Evolutionary conservation across 768 basidiomycete species (phyloP), one percentile per base, ranked within the genome.

Genomic region (Kwoniella botswanensis): DNA sequence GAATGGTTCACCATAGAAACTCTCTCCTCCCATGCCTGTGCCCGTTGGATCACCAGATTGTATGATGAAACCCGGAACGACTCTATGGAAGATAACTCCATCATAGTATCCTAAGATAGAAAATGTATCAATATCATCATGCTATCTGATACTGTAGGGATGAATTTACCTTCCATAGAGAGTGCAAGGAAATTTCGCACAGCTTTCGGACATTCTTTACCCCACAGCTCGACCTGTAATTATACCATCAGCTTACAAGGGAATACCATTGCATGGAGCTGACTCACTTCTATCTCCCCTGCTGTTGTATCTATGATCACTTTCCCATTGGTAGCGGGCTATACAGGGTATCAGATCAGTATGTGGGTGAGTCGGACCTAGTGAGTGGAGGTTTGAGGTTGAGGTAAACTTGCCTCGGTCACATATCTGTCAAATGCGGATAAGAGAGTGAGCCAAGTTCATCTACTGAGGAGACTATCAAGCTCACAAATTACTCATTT

Each of bases 21-120:
- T 95, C 81, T 98, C 96, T 73, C 97, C 95, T 7, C 94, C 94
- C 0, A 85, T 89, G 2, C 97, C 97, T 0, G 93, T 93, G 0
- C 94, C 93, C 0, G 94, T 94, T 74, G 87, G 90, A 82, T 98
- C 96, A 18, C 96, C 96, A 1, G 94, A 94, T 82, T 98, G 97
- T 0, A 97, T 92, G 55, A 98, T 88, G 83, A 98, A 97, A 18
- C 90, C 89, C 0, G 94, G 92, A 2, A 98, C 91, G 50, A 98
- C 86, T n/a, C 95, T 89, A 84, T 97, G 94, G 76, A 98, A 98
- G 58, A 96, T 92, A 65, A 94, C 91, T 43, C 92, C 92, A 71
- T 98, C 96, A 84, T 98, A 98, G 83, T 97, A 98, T 9, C 96
- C 94, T 95, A 77, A 12, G 65, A 26, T 17, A 35, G 13, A 26